Conservation (phyloP, 2,329 filamentous ascomycete species). For the Fusarium pseudocircinatum region DNA sequence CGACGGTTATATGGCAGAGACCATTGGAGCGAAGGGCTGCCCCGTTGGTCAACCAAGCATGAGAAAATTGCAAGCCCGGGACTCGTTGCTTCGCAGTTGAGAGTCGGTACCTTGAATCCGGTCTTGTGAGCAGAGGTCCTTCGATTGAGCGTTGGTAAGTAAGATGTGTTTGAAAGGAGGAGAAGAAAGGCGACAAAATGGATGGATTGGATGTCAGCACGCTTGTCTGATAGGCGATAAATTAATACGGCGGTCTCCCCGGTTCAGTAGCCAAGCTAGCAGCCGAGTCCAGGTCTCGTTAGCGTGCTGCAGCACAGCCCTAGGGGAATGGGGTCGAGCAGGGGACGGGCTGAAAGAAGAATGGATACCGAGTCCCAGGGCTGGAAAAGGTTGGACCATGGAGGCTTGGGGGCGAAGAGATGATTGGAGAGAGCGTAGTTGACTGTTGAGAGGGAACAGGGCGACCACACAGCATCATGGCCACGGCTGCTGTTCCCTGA, state of each 20-base stretch:
- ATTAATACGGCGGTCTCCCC: conserved; percentile 9
- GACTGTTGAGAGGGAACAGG: neutral
- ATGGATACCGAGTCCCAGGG: conserved; percentile 13
- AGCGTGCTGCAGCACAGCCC: conserved; percentile 38
- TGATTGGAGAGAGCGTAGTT: conserved; percentile 25
- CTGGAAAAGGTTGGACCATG: conserved; percentile 18
- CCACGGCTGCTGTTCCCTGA: neutral
- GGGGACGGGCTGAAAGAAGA: conserved; percentile 5
- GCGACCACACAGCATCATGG: conserved; percentile 1
- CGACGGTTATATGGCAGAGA: conserved; percentile 23
- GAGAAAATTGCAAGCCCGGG: neutral
- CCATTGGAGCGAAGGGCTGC: conserved; percentile 35
- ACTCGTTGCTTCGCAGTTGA: neutral
- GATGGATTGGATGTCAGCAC: conserved; percentile 38
- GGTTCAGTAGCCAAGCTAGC: conserved; percentile 21
- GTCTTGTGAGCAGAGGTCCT: neutral
- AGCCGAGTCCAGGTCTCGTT: conserved; percentile 28
- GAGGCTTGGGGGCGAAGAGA: conserved; percentile 8
- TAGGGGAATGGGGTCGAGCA: conserved; percentile 26
- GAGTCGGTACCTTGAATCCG: neutral
- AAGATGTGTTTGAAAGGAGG: neutral
- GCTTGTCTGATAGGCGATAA: conserved; percentile 38
- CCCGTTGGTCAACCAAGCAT: conserved; percentile 13
- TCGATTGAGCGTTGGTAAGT: neutral
- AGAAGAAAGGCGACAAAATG: conserved; percentile 24